Conservation (phyloP, 2,329 filamentous ascomycete species). For the Colletotrichum navitas region DNA sequence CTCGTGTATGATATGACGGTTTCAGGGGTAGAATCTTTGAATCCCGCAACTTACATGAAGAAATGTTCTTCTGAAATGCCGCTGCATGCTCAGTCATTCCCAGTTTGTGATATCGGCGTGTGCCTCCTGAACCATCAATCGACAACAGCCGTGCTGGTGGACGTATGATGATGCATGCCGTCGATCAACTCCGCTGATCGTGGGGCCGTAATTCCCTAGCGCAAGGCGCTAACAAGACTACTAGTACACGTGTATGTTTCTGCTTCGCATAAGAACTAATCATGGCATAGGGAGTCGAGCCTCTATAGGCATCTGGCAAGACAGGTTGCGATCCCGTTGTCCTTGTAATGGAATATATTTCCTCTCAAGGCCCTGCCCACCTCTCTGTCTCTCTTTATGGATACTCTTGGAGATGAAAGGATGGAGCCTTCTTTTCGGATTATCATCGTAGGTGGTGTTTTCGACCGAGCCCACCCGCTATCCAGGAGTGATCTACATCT, state of each 20-base stretch:
- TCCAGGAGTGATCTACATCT: background rate
- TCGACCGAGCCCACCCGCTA: slow-evolving; percentile 8
- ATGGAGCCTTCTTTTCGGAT: background rate
- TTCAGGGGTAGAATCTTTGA: too few species aligned
- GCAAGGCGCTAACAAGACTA: background rate
- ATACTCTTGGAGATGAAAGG: slow-evolving; percentile 6
- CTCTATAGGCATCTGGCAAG: background rate
- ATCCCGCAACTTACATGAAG: too few species aligned
- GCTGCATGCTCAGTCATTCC: background rate
- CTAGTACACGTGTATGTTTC: background rate
- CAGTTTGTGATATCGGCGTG: background rate
- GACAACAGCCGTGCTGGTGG: background rate
- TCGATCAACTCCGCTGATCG: background rate
- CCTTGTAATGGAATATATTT: slow-evolving; percentile 1
- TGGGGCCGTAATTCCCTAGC: background rate
- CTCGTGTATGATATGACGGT: background rate
- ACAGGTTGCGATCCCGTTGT: slow-evolving; percentile 1
- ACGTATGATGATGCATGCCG: background rate
- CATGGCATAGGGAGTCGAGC: too few species aligned
- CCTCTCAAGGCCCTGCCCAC: slow-evolving; percentile 13
- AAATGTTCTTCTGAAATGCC: background rate
- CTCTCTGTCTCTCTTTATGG: background rate
- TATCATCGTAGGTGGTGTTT: background rate
- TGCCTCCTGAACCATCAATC: background rate
- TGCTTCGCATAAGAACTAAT: too few species aligned